A percentile compares a stretch with the other conserved stretches of the same genome.
Evolutionary conservation across 345 rosid genomes (phyloP).

Genomic region (Luvunga scandens): DNA sequence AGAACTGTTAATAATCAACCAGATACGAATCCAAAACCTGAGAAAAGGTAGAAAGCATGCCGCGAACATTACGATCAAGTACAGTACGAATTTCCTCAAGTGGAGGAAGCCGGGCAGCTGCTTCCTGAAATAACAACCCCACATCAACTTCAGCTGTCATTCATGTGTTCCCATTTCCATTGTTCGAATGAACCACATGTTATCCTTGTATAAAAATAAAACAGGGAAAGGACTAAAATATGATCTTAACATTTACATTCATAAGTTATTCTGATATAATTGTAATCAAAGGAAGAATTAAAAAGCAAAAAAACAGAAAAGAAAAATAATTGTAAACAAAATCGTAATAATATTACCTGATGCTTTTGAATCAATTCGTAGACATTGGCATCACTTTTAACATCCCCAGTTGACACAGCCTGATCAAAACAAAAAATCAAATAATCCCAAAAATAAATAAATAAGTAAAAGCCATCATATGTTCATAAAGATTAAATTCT

Average conservation of each 20-base stretch:
- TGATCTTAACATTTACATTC: not conserved
- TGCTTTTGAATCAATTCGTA: conserved; percentile 76
- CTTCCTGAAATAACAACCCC: conserved; percentile 46
- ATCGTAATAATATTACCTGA: conserved; percentile 44
- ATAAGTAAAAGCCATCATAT: not conserved
- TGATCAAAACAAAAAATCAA: conserved; percentile 26
- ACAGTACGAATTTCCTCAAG: conserved; percentile 75
- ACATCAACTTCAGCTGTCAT: conserved; percentile 3
- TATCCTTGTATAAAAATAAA: not conserved
- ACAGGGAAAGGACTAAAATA: not conserved
- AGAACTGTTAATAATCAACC: not conserved
- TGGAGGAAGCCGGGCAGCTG: conserved; percentile 79
- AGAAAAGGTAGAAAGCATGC: conserved; percentile 82
- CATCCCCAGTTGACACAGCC: conserved; percentile 60
- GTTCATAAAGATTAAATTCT: not conserved
- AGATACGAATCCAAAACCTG: conserved; percentile 44
- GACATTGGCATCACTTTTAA: conserved; percentile 41
- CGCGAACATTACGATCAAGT: conserved; percentile 55
- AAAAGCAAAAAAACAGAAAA: not conserved
- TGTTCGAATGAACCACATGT: not conserved
- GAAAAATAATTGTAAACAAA: not conserved
- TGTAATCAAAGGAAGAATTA: not conserved
- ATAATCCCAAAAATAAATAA: not conserved
- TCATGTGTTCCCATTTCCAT: not conserved
- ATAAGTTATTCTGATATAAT: not conserved